Evolutionary conservation across 495 filamentous ascomycete species (phyloP).

Genomic region (Aspergillus ostianus): DNA sequence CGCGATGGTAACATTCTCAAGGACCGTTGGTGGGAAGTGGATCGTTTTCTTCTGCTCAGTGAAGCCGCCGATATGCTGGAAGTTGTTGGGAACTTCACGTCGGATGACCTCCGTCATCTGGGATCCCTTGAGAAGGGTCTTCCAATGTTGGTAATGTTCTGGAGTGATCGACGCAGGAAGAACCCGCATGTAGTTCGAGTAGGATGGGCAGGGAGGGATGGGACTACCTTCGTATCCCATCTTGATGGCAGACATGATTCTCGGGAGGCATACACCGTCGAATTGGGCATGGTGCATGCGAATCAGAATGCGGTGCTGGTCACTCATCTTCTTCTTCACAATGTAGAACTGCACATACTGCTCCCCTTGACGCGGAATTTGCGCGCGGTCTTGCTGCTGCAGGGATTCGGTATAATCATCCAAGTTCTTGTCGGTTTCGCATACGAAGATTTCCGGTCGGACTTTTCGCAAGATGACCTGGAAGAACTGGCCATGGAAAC

Average conservation of each 20-base stretch:
- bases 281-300: constrained; percentile 74
- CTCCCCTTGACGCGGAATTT: constrained; percentile 56
- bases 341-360: constrained; percentile 62
- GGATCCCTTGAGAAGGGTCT: constrained; percentile 40
- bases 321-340: constrained; percentile 46
- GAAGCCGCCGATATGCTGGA: constrained; percentile 37
- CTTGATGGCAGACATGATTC: constrained; percentile 55
- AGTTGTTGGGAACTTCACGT: constrained; percentile 35
- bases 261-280: constrained; percentile 67
- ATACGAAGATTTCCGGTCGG: constrained; percentile 48
- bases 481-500: constrained; percentile 52
- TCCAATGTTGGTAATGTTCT: constrained; percentile 55
- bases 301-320: constrained; percentile 59
- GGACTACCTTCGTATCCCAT: constrained; percentile 50
- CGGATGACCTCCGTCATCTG: constrained; percentile 47
- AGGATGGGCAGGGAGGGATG: constrained; percentile 47
- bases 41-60: constrained; percentile 40
- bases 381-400: constrained; percentile 48
- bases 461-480: constrained; percentile 61
- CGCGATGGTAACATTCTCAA: constrained; percentile 52
- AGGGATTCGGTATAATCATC: constrained; percentile 50
- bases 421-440: constrained; percentile 52
- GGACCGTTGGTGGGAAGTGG: constrained; percentile 36
- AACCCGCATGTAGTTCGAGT: constrained; percentile 58
- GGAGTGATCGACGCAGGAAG: constrained; percentile 44